phyloP scores from a whole-genome alignment of 169 alveolate genomes.

The Eimeria sp. region DNA sequence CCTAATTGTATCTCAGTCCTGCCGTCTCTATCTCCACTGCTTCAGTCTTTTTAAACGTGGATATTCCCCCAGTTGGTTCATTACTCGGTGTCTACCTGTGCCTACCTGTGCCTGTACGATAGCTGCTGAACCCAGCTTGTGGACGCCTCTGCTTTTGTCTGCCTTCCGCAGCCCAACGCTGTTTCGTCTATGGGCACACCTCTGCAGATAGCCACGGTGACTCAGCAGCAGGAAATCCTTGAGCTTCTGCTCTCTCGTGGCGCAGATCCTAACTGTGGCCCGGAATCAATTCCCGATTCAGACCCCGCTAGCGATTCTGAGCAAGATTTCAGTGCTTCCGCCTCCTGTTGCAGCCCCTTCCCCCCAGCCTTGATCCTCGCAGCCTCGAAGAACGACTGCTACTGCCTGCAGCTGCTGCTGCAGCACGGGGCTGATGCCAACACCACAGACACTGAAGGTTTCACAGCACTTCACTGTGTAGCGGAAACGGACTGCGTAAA shows the following conservation, averaged over 20 bases:
- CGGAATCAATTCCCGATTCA: not conserved
- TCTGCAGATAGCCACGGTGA: conserved; percentile 31
- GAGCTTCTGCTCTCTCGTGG: conserved; percentile 35
- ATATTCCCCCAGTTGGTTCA: not conserved
- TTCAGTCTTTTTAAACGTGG: not conserved
- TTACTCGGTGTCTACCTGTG: not conserved
- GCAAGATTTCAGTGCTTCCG: not conserved
- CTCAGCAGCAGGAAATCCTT: conserved; percentile 35
- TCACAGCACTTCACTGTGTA: conserved; percentile 54
- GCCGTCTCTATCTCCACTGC: not conserved
- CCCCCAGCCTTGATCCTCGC: conserved; percentile 69
- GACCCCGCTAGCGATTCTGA: not conserved
- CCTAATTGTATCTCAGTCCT: not conserved
- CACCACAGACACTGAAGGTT: conserved; percentile 32
- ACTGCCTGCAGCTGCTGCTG: conserved; percentile 28
- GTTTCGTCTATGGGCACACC: conserved; percentile 48
- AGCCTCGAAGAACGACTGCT: conserved; percentile 49
- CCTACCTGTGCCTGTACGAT: not conserved
- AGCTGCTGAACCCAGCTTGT: not conserved
- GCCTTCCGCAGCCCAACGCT: conserved; percentile 7
- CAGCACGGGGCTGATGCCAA: conserved; percentile 40
- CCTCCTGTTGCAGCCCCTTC: conserved; percentile 35
- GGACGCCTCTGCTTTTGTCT: not conserved
- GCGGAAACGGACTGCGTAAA: conserved; percentile 22
- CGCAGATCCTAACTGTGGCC: conserved; percentile 29